A percentile compares a stretch with the other conserved stretches of the same genome.
Conservation (phyloP, 2,329 filamentous ascomycete genomes). For the Tolypocladium pustulatum region DNA sequence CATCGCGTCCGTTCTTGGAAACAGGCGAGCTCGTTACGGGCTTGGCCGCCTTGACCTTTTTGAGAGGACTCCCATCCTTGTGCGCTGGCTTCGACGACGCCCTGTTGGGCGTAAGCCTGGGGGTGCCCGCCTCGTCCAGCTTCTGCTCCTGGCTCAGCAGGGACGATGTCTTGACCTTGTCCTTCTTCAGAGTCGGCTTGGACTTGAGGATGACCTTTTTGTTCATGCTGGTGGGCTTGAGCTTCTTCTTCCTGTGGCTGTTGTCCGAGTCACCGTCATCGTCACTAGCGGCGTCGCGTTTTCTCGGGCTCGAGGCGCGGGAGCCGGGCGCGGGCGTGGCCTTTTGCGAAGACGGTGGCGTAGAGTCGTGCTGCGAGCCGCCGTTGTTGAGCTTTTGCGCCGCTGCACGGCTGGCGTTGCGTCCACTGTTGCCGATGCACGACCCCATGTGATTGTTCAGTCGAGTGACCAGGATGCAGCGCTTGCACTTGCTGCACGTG, state of each 20-base stretch:
- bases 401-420: slow-evolving; percentile 51
- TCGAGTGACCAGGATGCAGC: slow-evolving; percentile 53
- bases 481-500: slow-evolving; percentile 58
- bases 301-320: slow-evolving; percentile 43
- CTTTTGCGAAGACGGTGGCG: slow-evolving; percentile 52
- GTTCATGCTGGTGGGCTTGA: slow-evolving; percentile 31
- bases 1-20: slow-evolving; percentile 37
- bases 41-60: slow-evolving; percentile 34
- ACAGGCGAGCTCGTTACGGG: slow-evolving; percentile 37
- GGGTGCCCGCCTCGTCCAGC: slow-evolving; percentile 16
- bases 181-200: slow-evolving; percentile 40
- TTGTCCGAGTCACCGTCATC: slow-evolving; percentile 43
- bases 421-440: slow-evolving; percentile 55
- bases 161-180: slow-evolving; percentile 42
- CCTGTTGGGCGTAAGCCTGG: slow-evolving; percentile 11
- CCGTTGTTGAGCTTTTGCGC: slow-evolving; percentile 54
- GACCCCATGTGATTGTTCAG: slow-evolving; percentile 60
- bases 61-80: slow-evolving; percentile 28
- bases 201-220: slow-evolving; percentile 49
- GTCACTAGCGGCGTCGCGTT: slow-evolving; percentile 42
- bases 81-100: slow-evolving; percentile 19
- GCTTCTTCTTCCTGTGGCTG: slow-evolving; percentile 47
- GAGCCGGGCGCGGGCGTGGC: slow-evolving; percentile 47
- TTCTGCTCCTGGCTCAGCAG: slow-evolving; percentile 39
- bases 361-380: slow-evolving; percentile 42